Percentiles rank a stretch among this genome's conserved stretches.
Evolutionary conservation across 2,329 filamentous ascomycete genomes (phyloP).

Genomic region (Nemania diffusa): DNA sequence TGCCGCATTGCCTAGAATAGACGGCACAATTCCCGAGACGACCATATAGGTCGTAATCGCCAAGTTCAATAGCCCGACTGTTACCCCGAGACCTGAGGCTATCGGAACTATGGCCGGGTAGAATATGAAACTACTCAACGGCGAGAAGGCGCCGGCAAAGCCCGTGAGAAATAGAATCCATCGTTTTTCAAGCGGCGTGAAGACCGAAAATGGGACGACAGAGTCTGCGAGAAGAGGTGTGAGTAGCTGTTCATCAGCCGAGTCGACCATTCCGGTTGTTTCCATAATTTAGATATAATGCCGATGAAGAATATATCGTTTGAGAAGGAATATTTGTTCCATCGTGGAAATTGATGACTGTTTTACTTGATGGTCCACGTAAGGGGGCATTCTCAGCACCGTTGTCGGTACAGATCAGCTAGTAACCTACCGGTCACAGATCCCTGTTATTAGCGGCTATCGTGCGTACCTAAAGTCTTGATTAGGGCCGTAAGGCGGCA

Average conservation of each 20-base stretch:
- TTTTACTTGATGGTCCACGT: neutral
- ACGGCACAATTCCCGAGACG: conserved; percentile 56
- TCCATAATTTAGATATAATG: neutral
- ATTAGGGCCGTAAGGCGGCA: neutral
- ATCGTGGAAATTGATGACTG: neutral
- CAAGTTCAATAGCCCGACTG: conserved; percentile 33
- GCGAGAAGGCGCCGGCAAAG: conserved; percentile 40
- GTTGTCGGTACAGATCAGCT: neutral
- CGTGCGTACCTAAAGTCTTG: neutral
- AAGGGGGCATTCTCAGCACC: neutral
- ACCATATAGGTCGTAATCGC: conserved; percentile 51
- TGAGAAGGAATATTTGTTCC: neutral
- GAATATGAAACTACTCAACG: conserved; percentile 40
- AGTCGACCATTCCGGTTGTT: neutral
- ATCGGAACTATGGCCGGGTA: conserved; percentile 40
- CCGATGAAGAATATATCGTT: neutral
- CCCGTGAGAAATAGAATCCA: conserved; percentile 39
- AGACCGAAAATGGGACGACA: conserved; percentile 27
- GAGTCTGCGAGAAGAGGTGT: neutral
- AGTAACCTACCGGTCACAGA: neutral
- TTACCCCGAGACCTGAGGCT: conserved; percentile 31
- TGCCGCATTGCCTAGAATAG: conserved; percentile 54
- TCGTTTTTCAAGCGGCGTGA: conserved; percentile 34
- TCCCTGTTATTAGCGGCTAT: neutral
- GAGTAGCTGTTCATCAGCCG: neutral